Conservation (phyloP, 257 asterid genomes). For the Forsythia viridissima region DNA sequence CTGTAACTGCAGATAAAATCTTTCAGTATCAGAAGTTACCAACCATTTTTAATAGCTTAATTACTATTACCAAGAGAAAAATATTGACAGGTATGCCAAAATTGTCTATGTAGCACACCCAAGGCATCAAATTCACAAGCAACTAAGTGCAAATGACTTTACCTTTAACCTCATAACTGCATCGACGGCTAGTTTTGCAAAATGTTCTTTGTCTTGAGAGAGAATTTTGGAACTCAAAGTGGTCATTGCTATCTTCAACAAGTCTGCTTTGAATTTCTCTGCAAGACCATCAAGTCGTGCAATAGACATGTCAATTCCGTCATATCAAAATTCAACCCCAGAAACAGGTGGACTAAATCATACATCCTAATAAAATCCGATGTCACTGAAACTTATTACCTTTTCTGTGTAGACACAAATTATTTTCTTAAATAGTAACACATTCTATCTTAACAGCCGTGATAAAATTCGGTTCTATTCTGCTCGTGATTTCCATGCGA, state of each 20-base stretch:
- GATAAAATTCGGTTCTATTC: background rate
- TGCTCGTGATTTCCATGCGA: background rate
- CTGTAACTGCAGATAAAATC: background rate
- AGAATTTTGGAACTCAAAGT: slow-evolving; percentile 92
- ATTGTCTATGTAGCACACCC: background rate
- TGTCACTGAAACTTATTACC: background rate
- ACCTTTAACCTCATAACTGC: slow-evolving; percentile 95
- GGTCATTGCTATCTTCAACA: slow-evolving; percentile 90
- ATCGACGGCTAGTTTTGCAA: slow-evolving; percentile 80
- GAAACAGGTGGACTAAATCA: slow-evolving; percentile 1
- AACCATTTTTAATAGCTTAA: background rate
- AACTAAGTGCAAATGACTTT: slow-evolving; percentile 10
- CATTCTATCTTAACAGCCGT: background rate
- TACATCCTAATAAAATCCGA: background rate
- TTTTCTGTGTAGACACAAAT: background rate
- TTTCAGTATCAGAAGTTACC: background rate
- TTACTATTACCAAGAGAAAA: background rate
- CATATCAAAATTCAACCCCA: slow-evolving; percentile 10
- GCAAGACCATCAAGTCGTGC: slow-evolving; percentile 21
- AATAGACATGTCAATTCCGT: background rate
- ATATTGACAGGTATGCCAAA: background rate
- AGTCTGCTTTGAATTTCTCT: slow-evolving; percentile 71
- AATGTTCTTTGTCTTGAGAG: slow-evolving; percentile 90
- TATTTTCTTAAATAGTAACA: background rate
- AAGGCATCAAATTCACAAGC: slow-evolving; percentile 4